Evolutionary conservation across 805 yeast species (phyloP).

Genomic region (Sporopachydermia lactativora): DNA sequence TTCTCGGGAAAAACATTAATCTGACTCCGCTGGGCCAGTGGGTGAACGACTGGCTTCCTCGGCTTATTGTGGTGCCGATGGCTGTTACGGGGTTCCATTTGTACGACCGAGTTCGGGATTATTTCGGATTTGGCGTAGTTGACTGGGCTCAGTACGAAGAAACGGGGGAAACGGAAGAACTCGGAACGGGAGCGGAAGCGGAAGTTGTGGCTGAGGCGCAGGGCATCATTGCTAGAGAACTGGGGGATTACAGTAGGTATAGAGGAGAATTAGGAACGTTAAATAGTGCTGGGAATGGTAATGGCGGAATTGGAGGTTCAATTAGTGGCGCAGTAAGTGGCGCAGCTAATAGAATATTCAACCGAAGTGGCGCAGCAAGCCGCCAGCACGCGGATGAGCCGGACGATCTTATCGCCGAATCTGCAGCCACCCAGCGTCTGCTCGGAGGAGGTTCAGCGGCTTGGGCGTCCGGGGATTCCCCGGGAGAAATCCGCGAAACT

Average conservation of each 20-base stretch:
- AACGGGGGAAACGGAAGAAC: conserved; percentile 17
- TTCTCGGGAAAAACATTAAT: conserved; percentile 64
- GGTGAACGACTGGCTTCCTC: conserved; percentile 63
- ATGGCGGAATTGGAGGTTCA: not conserved
- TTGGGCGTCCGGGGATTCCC: too few species aligned
- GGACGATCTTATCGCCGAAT: not conserved
- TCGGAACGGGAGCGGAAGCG: not conserved
- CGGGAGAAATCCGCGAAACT: too few species aligned
- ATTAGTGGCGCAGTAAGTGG: too few species aligned
- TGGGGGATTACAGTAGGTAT: not conserved
- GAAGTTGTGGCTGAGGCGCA: not conserved
- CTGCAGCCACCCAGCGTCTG: not conserved
- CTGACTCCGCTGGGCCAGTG: conserved; percentile 60
- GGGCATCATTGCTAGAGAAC: not conserved
- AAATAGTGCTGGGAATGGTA: not conserved
- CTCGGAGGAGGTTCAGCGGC: not conserved
- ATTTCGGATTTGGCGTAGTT: conserved; percentile 22
- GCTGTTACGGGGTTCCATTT: conserved; percentile 46
- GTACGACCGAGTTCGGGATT: conserved; percentile 44
- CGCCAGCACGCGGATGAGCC: too few species aligned
- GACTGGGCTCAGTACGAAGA: conserved; percentile 19
- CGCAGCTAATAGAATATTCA: too few species aligned
- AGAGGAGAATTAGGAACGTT: not conserved
- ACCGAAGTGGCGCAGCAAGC: too few species aligned
- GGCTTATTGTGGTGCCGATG: conserved; percentile 61